Conservation (phyloP, 768 basidiomycete genomes). For the Lyophyllum semitale region DNA sequence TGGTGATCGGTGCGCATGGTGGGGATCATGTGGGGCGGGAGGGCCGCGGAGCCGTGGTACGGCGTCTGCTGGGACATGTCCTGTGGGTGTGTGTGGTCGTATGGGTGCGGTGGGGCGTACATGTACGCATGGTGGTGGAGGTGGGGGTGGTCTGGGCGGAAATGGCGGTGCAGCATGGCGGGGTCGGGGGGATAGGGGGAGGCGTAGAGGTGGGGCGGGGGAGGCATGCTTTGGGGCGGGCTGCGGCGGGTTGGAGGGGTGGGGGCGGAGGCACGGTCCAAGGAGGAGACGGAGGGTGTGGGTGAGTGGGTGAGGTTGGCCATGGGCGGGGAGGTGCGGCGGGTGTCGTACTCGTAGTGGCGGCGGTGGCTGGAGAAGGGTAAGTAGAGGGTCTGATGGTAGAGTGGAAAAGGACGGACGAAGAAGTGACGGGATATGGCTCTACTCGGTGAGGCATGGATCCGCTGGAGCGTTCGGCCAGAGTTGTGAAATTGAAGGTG, state of each 20-base stretch:
- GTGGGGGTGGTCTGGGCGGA: slow-evolving; percentile 24
- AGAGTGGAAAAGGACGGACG: slow-evolving; percentile 22
- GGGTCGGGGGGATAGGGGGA: slow-evolving; percentile 39
- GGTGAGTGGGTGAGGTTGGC: slow-evolving; percentile 62
- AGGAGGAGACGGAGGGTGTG: slow-evolving; percentile 57
- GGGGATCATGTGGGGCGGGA: slow-evolving; percentile 11
- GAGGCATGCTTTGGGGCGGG: slow-evolving; percentile 31
- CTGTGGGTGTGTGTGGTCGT: slow-evolving; percentile 19
- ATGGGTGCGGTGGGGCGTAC: slow-evolving; percentile 26
- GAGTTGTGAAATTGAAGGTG: slow-evolving; percentile 19
- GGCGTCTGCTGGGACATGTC: slow-evolving; percentile 14
- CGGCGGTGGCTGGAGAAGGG: slow-evolving; percentile 26
- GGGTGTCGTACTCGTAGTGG: slow-evolving; percentile 30
- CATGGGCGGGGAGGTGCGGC: slow-evolving; percentile 38
- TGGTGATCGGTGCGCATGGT: slow-evolving; percentile 16
- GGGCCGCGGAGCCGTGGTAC: slow-evolving; percentile 8
- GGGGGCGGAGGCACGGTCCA: slow-evolving; percentile 61
- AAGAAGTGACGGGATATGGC: slow-evolving; percentile 30
- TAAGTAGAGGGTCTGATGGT: not conserved
- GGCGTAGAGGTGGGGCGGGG: slow-evolving; percentile 34
- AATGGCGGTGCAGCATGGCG: slow-evolving; percentile 25
- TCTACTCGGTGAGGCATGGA: slow-evolving; percentile 55
- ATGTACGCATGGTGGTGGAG: slow-evolving; percentile 33
- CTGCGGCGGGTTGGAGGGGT: slow-evolving; percentile 56
- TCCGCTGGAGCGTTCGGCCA: slow-evolving; percentile 18